Percentiles rank a stretch among this genome's conserved stretches.
phyloP scores from a whole-genome alignment of 2,329 filamentous ascomycete genomes.

The Penicillium sp. region DNA sequence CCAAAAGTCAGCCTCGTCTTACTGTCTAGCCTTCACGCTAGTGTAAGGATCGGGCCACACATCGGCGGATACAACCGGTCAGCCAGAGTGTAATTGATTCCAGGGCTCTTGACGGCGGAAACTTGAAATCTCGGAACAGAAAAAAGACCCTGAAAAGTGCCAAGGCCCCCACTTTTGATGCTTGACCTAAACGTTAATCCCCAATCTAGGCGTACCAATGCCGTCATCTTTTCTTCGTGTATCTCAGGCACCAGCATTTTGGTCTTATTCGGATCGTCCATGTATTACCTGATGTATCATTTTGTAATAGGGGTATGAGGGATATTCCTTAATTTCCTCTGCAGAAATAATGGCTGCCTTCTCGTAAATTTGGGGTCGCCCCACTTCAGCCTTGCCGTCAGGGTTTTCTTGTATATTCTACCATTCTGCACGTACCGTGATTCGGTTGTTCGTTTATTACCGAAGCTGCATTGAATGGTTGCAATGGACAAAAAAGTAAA shows the following conservation, averaged over 20 bases:
- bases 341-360: too few relatives aligned
- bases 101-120: too few relatives aligned
- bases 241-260: conserved; percentile 14
- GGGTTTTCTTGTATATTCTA: not conserved
- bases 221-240: not conserved
- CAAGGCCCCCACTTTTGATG: not conserved
- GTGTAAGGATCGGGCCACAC: not conserved
- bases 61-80: not conserved
- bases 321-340: not conserved
- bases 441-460: not conserved
- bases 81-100: not conserved
- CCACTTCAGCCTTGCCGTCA: not conserved
- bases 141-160: not conserved
- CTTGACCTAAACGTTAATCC: conserved; percentile 8
- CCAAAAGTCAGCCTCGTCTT: not conserved
- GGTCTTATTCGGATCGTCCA: not conserved
- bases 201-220: not conserved
- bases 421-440: not conserved
- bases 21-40: not conserved
- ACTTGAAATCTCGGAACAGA: not conserved
- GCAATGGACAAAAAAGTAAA: not conserved
- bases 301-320: not conserved
- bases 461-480: not conserved
- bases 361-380: not conserved
- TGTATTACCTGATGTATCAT: not conserved